Evolutionary conservation across 352 stramenopile species (phyloP).

Genomic region (Pythium phragmiticola): DNA sequence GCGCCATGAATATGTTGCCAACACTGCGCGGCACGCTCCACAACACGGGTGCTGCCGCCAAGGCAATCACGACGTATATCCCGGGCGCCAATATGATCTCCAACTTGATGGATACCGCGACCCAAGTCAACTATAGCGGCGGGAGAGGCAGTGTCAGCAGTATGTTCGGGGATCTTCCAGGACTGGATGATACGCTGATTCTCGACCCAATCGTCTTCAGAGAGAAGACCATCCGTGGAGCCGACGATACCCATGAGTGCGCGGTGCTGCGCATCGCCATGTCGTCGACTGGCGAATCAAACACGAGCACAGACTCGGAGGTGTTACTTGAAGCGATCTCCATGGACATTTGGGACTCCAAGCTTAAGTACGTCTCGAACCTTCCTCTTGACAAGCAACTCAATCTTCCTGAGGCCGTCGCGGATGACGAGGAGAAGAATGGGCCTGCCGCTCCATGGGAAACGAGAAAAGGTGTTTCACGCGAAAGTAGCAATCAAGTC

Average conservation of each 20-base stretch:
- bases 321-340: slow-evolving; percentile 85
- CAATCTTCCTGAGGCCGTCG: slow-evolving; percentile 39
- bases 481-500: background rate
- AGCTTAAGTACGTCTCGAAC: slow-evolving; percentile 84
- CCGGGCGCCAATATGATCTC: slow-evolving; percentile 68
- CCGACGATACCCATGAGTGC: slow-evolving; percentile 46
- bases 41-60: slow-evolving; percentile 57
- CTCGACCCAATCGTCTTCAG: slow-evolving; percentile 52
- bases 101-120: slow-evolving; percentile 70
- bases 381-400: slow-evolving; percentile 65
- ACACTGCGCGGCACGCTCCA: slow-evolving; percentile 53
- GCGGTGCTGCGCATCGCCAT: slow-evolving; percentile 80
- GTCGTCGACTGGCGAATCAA: slow-evolving; percentile 59
- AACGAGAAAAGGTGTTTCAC: background rate
- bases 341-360: slow-evolving; percentile 83
- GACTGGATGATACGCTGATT: slow-evolving; percentile 51
- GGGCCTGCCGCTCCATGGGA: slow-evolving; percentile 5
- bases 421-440: slow-evolving; percentile 27
- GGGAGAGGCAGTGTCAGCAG: slow-evolving; percentile 30
- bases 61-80: slow-evolving; percentile 74
- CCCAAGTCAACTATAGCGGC: slow-evolving; percentile 47
- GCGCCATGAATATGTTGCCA: slow-evolving; percentile 53
- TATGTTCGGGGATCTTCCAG: slow-evolving; percentile 62
- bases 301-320: slow-evolving; percentile 68
- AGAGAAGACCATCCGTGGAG: slow-evolving; percentile 15